phyloP scores from a whole-genome alignment of 441 rosid species.

The Cnidoscolus chayamansa region DNA sequence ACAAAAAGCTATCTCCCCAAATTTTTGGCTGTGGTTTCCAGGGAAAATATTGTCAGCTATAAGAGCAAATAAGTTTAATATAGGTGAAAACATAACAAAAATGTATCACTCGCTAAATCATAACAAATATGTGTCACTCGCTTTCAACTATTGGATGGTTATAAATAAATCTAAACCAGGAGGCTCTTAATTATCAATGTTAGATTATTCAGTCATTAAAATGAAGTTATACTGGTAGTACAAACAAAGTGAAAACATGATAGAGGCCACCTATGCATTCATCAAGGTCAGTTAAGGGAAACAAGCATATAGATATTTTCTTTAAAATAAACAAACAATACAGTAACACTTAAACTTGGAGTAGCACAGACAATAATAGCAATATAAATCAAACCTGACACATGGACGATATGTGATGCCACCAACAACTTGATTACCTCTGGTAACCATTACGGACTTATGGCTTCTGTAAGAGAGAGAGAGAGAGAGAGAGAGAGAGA shows the following conservation, averaged over 20 bases:
- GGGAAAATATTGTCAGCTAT: conserved; percentile 23
- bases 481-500: background rate
- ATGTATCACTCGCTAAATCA: background rate
- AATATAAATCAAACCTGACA: conserved; percentile 51
- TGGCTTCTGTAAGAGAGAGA: conserved; percentile 58
- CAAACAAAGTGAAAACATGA: conserved; percentile 14
- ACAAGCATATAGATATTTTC: background rate
- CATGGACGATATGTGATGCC: conserved; percentile 99
- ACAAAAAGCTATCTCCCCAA: conserved; percentile 99
- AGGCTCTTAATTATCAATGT: conserved; percentile 3
- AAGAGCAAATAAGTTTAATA: conserved; percentile 11
- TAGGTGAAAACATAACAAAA: background rate
- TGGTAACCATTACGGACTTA: conserved; percentile 94
- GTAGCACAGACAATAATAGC: conserved; percentile 1
- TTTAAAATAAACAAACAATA: background rate
- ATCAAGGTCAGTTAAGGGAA: background rate
- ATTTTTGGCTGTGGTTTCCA: conserved; percentile 67
- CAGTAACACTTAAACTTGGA: background rate
- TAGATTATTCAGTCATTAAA: background rate
- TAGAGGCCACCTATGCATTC: background rate
- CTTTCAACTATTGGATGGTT: background rate
- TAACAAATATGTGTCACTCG: background rate
- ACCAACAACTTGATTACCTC: conserved; percentile 83
- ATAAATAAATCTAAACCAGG: background rate
- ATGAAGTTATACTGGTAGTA: background rate